Conservation (phyloP, 225 moss, liverwort and hornwort species). For the Climacium dendroides region DNA sequence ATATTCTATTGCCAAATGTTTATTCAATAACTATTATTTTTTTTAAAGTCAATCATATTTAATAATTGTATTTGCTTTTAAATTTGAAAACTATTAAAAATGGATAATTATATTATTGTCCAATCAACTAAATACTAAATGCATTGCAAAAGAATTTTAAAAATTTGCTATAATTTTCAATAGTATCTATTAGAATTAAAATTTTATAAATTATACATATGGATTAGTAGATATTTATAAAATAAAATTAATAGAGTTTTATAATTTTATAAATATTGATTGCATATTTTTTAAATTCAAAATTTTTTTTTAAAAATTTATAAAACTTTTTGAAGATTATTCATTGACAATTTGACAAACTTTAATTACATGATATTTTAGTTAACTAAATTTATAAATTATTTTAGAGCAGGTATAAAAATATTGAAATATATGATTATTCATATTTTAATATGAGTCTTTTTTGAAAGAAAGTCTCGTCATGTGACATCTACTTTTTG, state of each 20-base stretch:
- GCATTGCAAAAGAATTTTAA: not conserved
- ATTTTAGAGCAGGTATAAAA: not conserved
- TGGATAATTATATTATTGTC: not conserved
- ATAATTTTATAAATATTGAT: not conserved
- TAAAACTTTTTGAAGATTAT: not conserved
- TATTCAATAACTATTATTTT: not conserved
- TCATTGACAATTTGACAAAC: not conserved
- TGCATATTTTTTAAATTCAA: fast-evolving
- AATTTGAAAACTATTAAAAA: not conserved
- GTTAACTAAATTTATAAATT: not conserved
- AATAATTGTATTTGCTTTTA: not conserved
- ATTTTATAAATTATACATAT: not conserved
- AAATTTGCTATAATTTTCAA: not conserved
- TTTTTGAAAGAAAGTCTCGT: not conserved
- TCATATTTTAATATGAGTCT: not conserved
- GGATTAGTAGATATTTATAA: fast-evolving
- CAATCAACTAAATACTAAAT: not conserved
- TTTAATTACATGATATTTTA: not conserved
- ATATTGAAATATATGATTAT: not conserved
- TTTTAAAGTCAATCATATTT: not conserved
- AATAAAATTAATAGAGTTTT: not conserved
- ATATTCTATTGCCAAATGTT: not conserved
- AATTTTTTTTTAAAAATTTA: not conserved
- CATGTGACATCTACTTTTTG: no score
- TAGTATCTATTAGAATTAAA: not conserved